Percentiles rank a stretch among this genome's conserved stretches.
Conservation (phyloP, 768 basidiomycete species). For the Leccinellum albellum region DNA sequence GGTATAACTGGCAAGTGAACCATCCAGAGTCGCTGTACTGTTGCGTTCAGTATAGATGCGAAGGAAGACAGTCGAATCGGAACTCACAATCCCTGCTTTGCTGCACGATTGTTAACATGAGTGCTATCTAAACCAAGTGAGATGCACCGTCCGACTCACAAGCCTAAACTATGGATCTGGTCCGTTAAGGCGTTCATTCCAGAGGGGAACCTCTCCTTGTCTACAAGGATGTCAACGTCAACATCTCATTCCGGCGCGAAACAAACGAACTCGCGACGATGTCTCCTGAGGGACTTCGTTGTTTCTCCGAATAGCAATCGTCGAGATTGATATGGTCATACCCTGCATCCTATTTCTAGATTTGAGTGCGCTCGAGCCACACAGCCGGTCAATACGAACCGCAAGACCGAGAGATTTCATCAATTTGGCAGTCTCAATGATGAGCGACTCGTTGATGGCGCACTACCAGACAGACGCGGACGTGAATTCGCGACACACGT, state of each 20-base stretch:
- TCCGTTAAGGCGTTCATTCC: constrained; percentile 58
- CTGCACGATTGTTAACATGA: constrained; percentile 27
- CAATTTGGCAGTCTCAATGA: constrained; percentile 46
- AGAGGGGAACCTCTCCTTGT: constrained; percentile 48
- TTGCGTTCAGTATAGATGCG: not conserved
- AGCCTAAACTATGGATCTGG: constrained; percentile 50
- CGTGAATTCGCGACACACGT: not conserved
- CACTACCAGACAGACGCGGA: constrained; percentile 38
- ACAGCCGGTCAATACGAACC: constrained; percentile 30
- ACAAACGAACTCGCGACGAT: constrained; percentile 48
- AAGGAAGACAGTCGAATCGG: not conserved
- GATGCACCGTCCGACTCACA: constrained; percentile 38
- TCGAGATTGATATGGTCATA: constrained; percentile 61
- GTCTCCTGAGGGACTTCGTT: constrained; percentile 47
- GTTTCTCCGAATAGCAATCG: constrained; percentile 62
- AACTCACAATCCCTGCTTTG: constrained; percentile 58
- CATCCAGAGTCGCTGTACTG: constrained; percentile 68
- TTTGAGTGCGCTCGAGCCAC: not conserved
- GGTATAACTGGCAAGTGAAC: constrained; percentile 63
- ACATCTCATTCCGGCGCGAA: not conserved
- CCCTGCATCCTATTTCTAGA: constrained; percentile 45
- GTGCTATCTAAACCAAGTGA: not conserved
- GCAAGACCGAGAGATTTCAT: constrained; percentile 51
- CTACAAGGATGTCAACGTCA: constrained; percentile 27
- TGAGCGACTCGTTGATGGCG: constrained; percentile 51